These are phyloP conservation scores for Casuarina glauca DNA, from an alignment of 306 rosid species.

Conservation along the genomic window DNA sequence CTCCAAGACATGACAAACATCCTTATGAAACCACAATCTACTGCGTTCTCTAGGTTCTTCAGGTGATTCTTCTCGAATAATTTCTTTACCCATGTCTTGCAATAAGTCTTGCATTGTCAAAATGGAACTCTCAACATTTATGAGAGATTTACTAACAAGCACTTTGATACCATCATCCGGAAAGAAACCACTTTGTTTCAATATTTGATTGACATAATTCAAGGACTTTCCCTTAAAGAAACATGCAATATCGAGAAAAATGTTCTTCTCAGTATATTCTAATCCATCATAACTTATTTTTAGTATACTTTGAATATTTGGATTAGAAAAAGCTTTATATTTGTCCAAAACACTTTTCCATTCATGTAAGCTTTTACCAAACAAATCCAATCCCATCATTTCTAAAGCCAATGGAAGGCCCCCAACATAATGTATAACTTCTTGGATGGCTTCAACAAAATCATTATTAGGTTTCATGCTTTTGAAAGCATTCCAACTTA, in stretches of 20 bases:
- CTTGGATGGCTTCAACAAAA: not conserved
- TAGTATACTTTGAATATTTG: not conserved
- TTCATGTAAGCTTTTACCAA: not conserved
- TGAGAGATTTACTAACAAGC: too few species aligned
- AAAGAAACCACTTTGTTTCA: not conserved
- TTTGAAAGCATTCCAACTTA: conserved; percentile 26
- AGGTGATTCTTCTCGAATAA: too few species aligned
- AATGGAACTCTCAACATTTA: too few species aligned
- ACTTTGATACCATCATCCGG: too few species aligned
- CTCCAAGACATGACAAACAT: too few species aligned
- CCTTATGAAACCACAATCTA: too few species aligned
- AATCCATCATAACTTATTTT: conserved; percentile 32
- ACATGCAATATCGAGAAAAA: too few species aligned
- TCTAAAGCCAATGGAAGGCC: conserved; percentile 38
- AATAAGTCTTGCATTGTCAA: too few species aligned
- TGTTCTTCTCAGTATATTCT: not conserved
- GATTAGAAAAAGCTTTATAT: not conserved
- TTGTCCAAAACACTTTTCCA: conserved; percentile 31
- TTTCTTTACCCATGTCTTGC: too few species aligned
- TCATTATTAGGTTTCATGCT: not conserved
- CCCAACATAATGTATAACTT: conserved; percentile 21
- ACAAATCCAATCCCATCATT: conserved; percentile 33
- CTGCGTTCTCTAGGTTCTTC: too few species aligned
- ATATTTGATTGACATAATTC: not conserved
- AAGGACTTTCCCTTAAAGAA: not conserved